phyloP scores from a whole-genome alignment of 768 basidiomycete genomes.

The Lactarius hengduanensis region DNA sequence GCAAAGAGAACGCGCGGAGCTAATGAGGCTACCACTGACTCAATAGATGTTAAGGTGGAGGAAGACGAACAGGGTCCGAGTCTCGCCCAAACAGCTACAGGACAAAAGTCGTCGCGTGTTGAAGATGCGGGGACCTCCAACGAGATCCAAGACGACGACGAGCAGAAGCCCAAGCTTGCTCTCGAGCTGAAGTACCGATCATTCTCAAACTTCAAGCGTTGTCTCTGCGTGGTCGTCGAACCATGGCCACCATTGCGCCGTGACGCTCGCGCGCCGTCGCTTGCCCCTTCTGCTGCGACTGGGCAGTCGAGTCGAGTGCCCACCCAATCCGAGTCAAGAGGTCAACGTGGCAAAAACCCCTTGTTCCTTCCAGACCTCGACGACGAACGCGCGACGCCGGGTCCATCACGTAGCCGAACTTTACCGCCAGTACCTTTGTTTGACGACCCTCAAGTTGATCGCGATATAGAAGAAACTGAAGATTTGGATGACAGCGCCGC shows the following conservation, averaged over 20 bases:
- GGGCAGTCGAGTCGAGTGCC: slow-evolving; percentile 39
- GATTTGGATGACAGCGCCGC: slow-evolving; percentile 45
- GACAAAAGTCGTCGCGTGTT: slow-evolving; percentile 13
- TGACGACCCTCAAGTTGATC: slow-evolving; percentile 33
- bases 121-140: slow-evolving; percentile 40
- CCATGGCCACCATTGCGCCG: slow-evolving; percentile 63
- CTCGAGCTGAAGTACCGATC: slow-evolving; percentile 67
- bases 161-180: slow-evolving; percentile 65
- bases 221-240: slow-evolving; percentile 80
- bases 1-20: not conserved
- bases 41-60: slow-evolving; percentile 13
- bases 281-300: slow-evolving; percentile 33
- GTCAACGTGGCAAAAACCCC: slow-evolving; percentile 55
- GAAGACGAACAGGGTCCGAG: slow-evolving; percentile 10
- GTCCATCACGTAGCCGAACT: slow-evolving; percentile 33
- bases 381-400: slow-evolving; percentile 43
- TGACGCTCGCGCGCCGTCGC: slow-evolving; percentile 36
- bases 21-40: not conserved
- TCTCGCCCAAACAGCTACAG: slow-evolving; percentile 2
- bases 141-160: slow-evolving; percentile 59
- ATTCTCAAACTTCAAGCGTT: slow-evolving; percentile 67
- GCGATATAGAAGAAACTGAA: slow-evolving; percentile 35
- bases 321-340: slow-evolving; percentile 33
- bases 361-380: slow-evolving; percentile 71
- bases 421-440: slow-evolving; percentile 47